Evolutionary conservation across 371 early-diverging fungal genomes (phyloP).

Genomic region (Actinomortierella ambigua): DNA sequence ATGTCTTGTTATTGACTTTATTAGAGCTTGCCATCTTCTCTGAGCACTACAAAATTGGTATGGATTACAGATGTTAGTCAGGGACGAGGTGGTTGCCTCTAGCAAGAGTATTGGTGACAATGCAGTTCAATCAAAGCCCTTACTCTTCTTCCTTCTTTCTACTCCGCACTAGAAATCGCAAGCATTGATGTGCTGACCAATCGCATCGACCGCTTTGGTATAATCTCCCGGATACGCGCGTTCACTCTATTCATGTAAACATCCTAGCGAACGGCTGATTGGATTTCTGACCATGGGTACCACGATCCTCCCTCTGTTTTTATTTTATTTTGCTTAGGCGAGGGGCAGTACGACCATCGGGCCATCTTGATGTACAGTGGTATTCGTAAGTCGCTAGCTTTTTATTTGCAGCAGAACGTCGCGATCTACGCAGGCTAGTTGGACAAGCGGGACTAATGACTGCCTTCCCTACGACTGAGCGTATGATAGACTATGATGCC

Average conservation of each 20-base stretch:
- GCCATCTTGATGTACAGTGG: conserved; percentile 63
- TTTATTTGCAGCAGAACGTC: neutral
- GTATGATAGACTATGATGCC: conserved; percentile 64
- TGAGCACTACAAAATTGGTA: conserved; percentile 57
- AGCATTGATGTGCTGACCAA: conserved; percentile 67
- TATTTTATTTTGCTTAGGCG: conserved; percentile 41
- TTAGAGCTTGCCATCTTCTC: conserved; percentile 64
- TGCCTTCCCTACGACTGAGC: neutral
- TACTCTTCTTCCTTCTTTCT: neutral
- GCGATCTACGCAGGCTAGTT: neutral
- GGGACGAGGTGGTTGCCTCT: neutral
- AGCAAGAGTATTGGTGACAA: too few species aligned
- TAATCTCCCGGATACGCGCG: neutral
- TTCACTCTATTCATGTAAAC: neutral
- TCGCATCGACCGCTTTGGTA: conserved; percentile 63
- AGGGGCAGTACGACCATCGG: conserved; percentile 53
- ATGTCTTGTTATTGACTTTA: neutral
- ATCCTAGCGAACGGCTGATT: neutral
- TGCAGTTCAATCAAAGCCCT: neutral
- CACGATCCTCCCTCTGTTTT: neutral
- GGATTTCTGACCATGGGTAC: neutral
- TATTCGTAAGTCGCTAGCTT: conserved; percentile 55
- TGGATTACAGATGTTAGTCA: neutral
- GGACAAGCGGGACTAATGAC: too few species aligned
- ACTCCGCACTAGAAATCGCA: conserved; percentile 53